Evolutionary conservation across 768 basidiomycete species (phyloP).

Genomic region (Termitomyces sp.): DNA sequence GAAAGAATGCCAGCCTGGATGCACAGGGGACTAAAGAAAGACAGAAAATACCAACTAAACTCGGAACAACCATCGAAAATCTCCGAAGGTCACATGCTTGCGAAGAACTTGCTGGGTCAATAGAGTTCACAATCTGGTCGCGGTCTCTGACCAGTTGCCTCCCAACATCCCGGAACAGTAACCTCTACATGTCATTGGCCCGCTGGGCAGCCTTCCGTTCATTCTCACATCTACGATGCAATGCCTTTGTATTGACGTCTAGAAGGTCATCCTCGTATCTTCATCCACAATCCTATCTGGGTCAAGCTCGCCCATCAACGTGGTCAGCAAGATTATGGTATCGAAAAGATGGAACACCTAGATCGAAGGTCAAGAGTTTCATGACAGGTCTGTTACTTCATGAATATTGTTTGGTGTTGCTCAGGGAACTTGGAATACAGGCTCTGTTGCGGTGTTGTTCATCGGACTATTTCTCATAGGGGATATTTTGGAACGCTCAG

Average conservation of each 20-base stretch:
- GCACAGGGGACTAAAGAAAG: too few relatives aligned
- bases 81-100: too few relatives aligned
- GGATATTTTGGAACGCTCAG: not conserved
- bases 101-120: too few relatives aligned
- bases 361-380: conserved; percentile 27
- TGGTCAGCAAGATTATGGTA: conserved; percentile 24
- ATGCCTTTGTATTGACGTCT: conserved; percentile 10
- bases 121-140: too few relatives aligned
- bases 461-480: not conserved
- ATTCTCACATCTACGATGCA: conserved; percentile 14
- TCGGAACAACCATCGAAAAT: too few relatives aligned
- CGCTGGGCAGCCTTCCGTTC: conserved; percentile 23
- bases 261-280: not conserved
- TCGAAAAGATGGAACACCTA: conserved; percentile 28
- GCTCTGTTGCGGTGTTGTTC: not conserved
- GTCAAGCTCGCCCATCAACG: conserved; percentile 16
- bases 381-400: conserved; percentile 20
- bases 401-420: not conserved
- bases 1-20: too few relatives aligned
- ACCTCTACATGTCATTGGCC: conserved; percentile 20
- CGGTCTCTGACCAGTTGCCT: too few relatives aligned
- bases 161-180: too few relatives aligned
- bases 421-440: not conserved
- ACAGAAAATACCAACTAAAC: too few relatives aligned
- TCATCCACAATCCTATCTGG: not conserved